Conservation (phyloP, 2,329 filamentous ascomycete genomes). For the Acrodontium crateriforme region DNA sequence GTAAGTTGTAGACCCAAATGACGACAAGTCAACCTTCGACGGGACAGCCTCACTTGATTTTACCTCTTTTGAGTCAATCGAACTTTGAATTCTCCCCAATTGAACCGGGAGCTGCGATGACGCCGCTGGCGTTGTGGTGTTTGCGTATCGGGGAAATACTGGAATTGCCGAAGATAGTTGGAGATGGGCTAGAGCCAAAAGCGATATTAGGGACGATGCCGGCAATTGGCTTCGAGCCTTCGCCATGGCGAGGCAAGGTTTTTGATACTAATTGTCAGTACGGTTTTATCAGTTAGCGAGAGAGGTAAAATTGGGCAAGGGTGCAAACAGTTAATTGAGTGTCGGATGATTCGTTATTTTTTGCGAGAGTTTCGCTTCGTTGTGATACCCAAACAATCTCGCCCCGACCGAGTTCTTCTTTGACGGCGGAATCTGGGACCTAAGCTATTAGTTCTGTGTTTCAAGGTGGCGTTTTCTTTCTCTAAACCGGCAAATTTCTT, state of each 20-base stretch:
- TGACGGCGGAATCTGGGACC: constrained; percentile 7
- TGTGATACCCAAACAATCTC: constrained; percentile 10
- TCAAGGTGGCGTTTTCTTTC: neutral
- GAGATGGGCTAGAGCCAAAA: constrained; percentile 16
- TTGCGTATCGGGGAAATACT: constrained; percentile 3
- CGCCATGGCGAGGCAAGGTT: constrained; percentile 8
- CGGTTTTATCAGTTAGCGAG: too few relatives aligned
- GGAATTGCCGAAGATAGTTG: constrained; percentile 13
- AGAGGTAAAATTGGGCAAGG: constrained; percentile 7
- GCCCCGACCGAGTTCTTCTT: constrained; percentile 5
- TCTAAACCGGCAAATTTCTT: too few relatives aligned
- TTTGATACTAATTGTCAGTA: too few relatives aligned
- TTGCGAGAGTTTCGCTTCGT: constrained; percentile 3
- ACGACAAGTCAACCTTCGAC: constrained; percentile 2
- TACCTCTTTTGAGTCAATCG: too few relatives aligned
- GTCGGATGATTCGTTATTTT: constrained; percentile 6
- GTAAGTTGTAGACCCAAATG: constrained; percentile 3
- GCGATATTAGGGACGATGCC: constrained; percentile 11
- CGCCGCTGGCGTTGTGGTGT: constrained; percentile 2
- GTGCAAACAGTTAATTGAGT: constrained; percentile 14
- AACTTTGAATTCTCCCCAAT: too few relatives aligned
- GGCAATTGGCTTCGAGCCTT: constrained; percentile 5
- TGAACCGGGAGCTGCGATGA: too few relatives aligned
- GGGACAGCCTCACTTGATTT: too few relatives aligned
- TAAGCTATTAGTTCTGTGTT: neutral